Base-by-base conservation (phyloP, 352 stramenopile species). In the Phytophthora crassamura region DNA sequence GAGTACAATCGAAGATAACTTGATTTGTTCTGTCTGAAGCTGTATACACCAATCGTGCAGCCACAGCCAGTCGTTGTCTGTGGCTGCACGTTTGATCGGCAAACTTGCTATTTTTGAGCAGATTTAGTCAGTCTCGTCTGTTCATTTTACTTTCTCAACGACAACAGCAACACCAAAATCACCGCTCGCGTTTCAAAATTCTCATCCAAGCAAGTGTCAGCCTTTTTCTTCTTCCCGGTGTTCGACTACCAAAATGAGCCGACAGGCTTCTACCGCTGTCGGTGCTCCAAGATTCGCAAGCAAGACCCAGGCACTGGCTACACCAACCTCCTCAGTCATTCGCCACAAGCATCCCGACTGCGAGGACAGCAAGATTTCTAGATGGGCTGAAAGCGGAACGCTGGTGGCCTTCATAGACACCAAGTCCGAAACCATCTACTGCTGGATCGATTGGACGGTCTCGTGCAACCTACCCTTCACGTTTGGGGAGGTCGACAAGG, bases 381-480 rank as follows among this genome's bases (percentile, higher is more conserved):
- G 20, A 4, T 5, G 43, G 8, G 6, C 25, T 14, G 0, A 0
- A 25, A 16, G 5, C 22, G 25, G 22, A 20, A 51, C 25, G 7
- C 22, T 51, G 22, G 22, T 35, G 22, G 15, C 2, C 4, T 51
- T 18, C 7, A n/a, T 35, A 5, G 20, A 8, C 43, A 9, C 16
- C 9, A 51, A 35, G 22, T 35, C 16, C 11, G 22, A 38, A 20
- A 47, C 6, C 11, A 18, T 51, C 7, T 51, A 22, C 22, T 35
- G 20, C 43, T 51, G 43, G 43, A 35, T 51, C 22, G 43, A 51
- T 25, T 51, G 43, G 43, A 38, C 25, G 6, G 15, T 38, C n/a
- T 1, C 20, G 8, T 51, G 10, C 28, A 51, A 47, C 18, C 41
- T 28, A 5, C 41, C 41, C 14, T 30, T 47, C 15, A 14, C 15